Evolutionary conservation across 1,284 basidiomycete species (phyloP), one percentile per base, ranked within the genome.

Genomic region (Wolfiporia cocos): DNA sequence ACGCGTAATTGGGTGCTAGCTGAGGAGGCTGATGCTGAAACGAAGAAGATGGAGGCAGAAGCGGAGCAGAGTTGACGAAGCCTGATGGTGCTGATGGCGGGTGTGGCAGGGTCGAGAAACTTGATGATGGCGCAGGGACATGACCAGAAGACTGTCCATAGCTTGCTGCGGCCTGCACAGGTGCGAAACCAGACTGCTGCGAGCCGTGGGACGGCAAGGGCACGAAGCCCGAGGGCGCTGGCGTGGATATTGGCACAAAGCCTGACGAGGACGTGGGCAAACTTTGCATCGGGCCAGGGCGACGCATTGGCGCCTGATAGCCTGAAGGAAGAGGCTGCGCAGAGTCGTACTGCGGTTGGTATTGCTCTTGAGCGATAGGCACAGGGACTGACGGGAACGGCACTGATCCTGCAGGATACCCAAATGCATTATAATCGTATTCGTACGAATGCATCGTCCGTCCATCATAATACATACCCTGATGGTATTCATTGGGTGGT

Each of bases 191-290:
- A 23, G 70, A 67, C 18, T 70, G 64, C 39, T 79, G 75, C 7
- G 74, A 68, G n/a, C 65, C 56, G 52, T 70, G 69, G 17, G 59
- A 51, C 34, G 52, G 47, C 12, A 61, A 35, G 6, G 60, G 50
- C 4, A 56, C 44, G 38, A 64, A 62, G 10, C 61, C 54, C 12
- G 63, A 63, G 9, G 64, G 52, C 18, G 56, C 54, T 5, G 61
- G 55, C 14, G 55, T 52, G 12, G 56, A 51, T 20, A 66, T 50
- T 12, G 63, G 61, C 46, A 75, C 63, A 52, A 86, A 87, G n/a
- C 84, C 84, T 14, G 85, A 83, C 0, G 81, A 77, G 14, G 76
- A 64, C 1, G 74, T 56, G 15, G 84, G 81, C 46, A 86, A 63
- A 51, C 79, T 86, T 49, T 81, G 77, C 41, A 84, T 68, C n/a